Evolutionary conservation across 257 asterid genomes (phyloP).

Genomic region (Jacaranda mimosifolia): DNA sequence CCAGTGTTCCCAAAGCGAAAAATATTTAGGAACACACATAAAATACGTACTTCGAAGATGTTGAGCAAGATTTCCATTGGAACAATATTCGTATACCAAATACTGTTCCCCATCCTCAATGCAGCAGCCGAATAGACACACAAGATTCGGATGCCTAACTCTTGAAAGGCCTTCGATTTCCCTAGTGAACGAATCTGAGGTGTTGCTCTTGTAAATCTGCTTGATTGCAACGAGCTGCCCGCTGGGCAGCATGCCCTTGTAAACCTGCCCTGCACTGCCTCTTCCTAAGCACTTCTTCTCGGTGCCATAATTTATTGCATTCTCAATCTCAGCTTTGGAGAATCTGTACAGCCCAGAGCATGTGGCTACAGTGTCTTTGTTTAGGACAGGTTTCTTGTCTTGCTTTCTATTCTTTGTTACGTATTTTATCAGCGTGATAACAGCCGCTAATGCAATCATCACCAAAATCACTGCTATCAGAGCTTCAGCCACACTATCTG

Average conservation of each 20-base stretch:
- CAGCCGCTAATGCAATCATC: constrained; percentile 46
- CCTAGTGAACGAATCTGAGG: constrained; percentile 68
- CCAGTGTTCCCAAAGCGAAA: not conserved
- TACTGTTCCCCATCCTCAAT: constrained; percentile 78
- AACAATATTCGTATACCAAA: constrained; percentile 76
- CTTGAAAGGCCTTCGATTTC: constrained; percentile 78
- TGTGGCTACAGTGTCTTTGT: constrained; percentile 43
- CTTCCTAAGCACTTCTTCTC: constrained; percentile 71
- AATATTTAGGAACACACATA: not conserved
- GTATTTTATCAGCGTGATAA: constrained; percentile 55
- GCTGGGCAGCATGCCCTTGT: constrained; percentile 79
- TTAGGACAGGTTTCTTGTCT: constrained; percentile 41
- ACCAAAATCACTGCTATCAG: constrained; percentile 56
- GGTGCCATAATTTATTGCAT: constrained; percentile 54
- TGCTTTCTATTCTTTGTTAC: constrained; percentile 48
- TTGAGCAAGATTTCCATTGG: constrained; percentile 79
- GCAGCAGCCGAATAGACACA: constrained; percentile 79
- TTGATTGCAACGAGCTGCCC: constrained; percentile 86
- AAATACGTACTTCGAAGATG: constrained; percentile 63
- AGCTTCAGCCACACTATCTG: constrained; percentile 66
- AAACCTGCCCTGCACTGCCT: constrained; percentile 89
- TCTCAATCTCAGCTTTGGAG: constrained; percentile 74
- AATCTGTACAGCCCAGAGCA: constrained; percentile 73
- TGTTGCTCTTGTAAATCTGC: constrained; percentile 70
- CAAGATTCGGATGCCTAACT: constrained; percentile 82